Percentiles rank a stretch among this genome's conserved stretches.
Evolutionary conservation across 2,329 filamentous ascomycete genomes (phyloP).

Genomic region (Trichoderma sp.): DNA sequence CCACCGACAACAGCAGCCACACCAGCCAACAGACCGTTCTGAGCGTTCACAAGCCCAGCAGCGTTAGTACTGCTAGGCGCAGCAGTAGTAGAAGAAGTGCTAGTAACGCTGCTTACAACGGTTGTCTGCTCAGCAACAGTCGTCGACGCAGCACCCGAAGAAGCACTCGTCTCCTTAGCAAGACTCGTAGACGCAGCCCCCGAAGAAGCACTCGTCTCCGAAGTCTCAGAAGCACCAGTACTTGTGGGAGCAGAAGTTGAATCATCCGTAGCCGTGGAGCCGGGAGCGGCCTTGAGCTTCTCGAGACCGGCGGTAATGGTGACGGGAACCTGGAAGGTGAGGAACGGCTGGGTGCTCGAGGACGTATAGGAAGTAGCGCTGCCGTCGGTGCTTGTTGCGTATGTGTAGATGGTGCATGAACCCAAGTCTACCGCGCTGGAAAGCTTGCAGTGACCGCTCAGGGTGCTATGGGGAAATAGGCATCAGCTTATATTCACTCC

Average conservation of each 20-base stretch:
- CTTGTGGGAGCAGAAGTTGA: conserved; percentile 24
- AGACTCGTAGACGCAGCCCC: not conserved
- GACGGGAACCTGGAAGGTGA: conserved; percentile 32
- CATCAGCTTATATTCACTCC: too few species aligned
- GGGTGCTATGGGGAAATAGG: conserved; percentile 20
- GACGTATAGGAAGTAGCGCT: not conserved
- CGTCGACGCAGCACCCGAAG: conserved; percentile 19
- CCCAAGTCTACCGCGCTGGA: conserved; percentile 29
- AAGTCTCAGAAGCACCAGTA: not conserved
- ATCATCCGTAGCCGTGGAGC: conserved; percentile 13
- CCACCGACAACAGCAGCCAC: conserved; percentile 39
- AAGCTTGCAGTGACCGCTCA: conserved; percentile 31
- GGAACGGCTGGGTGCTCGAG: conserved; percentile 23
- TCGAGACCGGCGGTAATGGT: conserved; percentile 42
- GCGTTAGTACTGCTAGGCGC: conserved; percentile 30
- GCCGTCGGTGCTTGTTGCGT: not conserved
- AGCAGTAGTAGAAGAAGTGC: conserved; percentile 25
- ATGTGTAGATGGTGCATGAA: conserved; percentile 27
- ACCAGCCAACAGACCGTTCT: conserved; percentile 40
- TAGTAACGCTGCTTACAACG: not conserved
- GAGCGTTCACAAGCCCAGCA: conserved; percentile 35
- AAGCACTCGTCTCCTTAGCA: not conserved
- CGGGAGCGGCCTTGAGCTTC: conserved; percentile 32
- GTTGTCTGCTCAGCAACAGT: conserved; percentile 8
- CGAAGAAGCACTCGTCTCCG: not conserved